These are phyloP conservation scores for Sphaerostilbella broomeana DNA, from an alignment of 2,329 filamentous ascomycete species.

Conservation along the genomic window DNA sequence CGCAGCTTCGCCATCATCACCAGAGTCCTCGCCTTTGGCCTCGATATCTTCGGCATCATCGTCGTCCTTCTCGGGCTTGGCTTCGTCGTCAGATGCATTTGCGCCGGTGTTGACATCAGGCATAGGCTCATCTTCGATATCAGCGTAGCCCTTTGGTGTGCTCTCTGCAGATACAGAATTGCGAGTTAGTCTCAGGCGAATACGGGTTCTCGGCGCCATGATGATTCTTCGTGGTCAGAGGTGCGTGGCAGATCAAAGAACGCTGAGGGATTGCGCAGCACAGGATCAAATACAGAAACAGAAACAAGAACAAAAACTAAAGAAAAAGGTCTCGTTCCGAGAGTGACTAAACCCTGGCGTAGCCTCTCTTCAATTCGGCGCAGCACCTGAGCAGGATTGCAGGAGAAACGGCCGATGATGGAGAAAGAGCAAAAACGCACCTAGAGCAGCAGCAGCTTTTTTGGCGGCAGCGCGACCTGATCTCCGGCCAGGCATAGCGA, in stretches of 20 bases:
- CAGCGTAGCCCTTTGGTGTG: slow-evolving; percentile 36
- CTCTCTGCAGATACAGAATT: slow-evolving; percentile 30
- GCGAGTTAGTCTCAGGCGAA: slow-evolving; percentile 30
- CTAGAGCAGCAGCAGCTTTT: slow-evolving; percentile 46
- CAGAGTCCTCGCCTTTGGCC: slow-evolving; percentile 34
- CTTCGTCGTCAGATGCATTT: slow-evolving; percentile 16
- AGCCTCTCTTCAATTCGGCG: too few relatives aligned
- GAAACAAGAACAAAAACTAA: too few relatives aligned
- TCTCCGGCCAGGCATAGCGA: slow-evolving; percentile 36
- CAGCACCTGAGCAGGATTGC: too few relatives aligned
- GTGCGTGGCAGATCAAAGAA: neutral
- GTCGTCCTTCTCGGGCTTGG: slow-evolving; percentile 26
- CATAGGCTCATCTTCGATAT: slow-evolving; percentile 35
- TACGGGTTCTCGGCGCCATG: slow-evolving; percentile 25
- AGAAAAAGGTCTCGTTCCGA: too few relatives aligned
- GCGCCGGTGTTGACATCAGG: slow-evolving; percentile 25
- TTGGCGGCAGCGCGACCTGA: slow-evolving; percentile 49
- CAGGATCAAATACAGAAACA: neutral
- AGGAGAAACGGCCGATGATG: too few relatives aligned
- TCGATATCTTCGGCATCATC: slow-evolving; percentile 37
- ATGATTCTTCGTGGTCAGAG: neutral
- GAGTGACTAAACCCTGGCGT: too few relatives aligned
- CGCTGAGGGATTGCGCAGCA: neutral
- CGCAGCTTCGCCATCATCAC: slow-evolving; percentile 33
- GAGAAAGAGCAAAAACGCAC: slow-evolving; percentile 30